A percentile compares a stretch with the other conserved stretches of the same genome.
phyloP scores from a whole-genome alignment of 345 rosid species.

The Carallia brachiata region DNA sequence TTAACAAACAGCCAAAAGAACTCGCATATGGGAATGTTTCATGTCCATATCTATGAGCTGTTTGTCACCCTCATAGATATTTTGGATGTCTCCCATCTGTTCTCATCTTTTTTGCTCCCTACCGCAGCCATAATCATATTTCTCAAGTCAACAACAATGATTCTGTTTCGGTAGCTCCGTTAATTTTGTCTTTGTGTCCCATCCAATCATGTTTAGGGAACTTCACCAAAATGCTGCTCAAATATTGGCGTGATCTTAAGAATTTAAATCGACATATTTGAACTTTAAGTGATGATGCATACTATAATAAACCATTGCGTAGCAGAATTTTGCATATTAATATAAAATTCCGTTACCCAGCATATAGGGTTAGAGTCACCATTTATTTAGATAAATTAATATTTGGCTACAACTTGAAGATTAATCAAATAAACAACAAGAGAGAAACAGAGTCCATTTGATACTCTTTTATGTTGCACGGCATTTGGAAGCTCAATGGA shows the following conservation, averaged over 20 bases:
- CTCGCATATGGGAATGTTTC: background rate
- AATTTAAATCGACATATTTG: background rate
- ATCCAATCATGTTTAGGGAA: background rate
- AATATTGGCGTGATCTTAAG: background rate
- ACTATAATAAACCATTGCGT: background rate
- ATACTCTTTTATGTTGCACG: background rate
- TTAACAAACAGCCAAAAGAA: background rate
- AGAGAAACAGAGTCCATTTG: background rate
- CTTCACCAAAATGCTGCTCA: background rate
- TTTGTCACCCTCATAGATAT: background rate
- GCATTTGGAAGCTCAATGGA: background rate
- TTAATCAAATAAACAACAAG: no score
- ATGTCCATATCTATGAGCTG: slow-evolving; percentile 6
- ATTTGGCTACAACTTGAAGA: no score
- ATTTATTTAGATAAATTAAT: no score
- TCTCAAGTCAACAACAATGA: slow-evolving; percentile 16
- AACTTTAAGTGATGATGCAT: background rate
- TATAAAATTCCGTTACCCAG: no score
- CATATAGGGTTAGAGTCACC: no score
- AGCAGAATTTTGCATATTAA: no score
- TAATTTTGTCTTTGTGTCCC: slow-evolving; percentile 4
- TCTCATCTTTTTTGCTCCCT: background rate
- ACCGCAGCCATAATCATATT: background rate
- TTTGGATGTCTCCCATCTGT: background rate
- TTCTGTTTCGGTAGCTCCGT: background rate